phyloP scores from a whole-genome alignment of 2,329 filamentous ascomycete genomes.

The Penicillium digitatum region DNA sequence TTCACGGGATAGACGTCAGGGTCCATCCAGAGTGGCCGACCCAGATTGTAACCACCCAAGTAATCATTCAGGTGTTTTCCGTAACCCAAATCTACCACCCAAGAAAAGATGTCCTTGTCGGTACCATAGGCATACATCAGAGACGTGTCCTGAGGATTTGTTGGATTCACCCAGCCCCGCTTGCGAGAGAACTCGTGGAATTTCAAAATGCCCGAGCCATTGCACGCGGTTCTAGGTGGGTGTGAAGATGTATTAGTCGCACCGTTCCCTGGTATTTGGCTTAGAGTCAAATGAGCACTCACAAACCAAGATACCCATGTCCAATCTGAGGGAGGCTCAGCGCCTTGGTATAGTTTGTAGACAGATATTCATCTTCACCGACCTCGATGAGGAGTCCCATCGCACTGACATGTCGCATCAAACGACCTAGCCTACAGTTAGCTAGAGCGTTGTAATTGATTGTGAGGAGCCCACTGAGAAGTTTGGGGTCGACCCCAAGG shows the following conservation, averaged over 20 bases:
- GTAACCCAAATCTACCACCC: not conserved
- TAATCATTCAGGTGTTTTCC: not conserved
- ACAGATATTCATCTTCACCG: not conserved
- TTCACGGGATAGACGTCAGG: not conserved
- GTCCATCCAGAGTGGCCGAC: not conserved
- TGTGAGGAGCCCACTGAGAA: constrained; percentile 16
- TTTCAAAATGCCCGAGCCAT: constrained; percentile 1
- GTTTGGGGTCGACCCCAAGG: constrained; percentile 7
- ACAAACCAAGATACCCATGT: constrained; percentile 1
- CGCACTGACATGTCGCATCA: constrained; percentile 32
- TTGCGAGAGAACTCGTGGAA: constrained; percentile 11
- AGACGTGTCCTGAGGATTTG: not conserved
- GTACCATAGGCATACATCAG: constrained; percentile 11
- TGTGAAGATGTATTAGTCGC: not conserved
- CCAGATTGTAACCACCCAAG: not conserved
- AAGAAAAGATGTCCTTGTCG: not conserved
- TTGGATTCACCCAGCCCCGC: constrained; percentile 8
- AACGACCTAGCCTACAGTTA: constrained; percentile 18
- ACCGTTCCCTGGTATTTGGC: not conserved
- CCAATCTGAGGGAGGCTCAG: constrained; percentile 5
- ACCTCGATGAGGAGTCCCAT: not conserved
- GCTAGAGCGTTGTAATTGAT: not conserved
- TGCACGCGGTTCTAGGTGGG: not conserved
- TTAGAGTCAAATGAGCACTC: constrained; percentile 1
- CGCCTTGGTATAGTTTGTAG: constrained; percentile 1